Percentiles rank a stretch among this genome's conserved stretches.
These are phyloP conservation scores for Magnaporthiopsis rhizophila DNA, from an alignment of 2,329 filamentous ascomycete genomes.

Conservation along the genomic window DNA sequence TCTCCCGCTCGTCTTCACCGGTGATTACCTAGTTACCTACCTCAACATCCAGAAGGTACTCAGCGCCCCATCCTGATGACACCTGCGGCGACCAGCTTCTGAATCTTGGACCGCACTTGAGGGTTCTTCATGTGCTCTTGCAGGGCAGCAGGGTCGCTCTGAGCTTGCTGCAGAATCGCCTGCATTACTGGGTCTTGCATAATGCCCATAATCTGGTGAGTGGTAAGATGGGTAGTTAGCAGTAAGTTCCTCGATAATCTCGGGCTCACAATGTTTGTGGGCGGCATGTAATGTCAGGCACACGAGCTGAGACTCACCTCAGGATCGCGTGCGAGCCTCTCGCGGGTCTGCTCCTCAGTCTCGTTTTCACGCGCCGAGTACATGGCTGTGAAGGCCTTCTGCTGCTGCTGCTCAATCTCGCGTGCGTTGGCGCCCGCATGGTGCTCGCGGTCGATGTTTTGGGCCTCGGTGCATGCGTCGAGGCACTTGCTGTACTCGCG, in stretches of 20 bases:
- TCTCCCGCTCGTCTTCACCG: not conserved
- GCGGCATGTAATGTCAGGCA: no score
- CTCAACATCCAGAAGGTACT: not conserved
- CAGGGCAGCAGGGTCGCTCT: constrained; percentile 83
- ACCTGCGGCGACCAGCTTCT: constrained; percentile 88
- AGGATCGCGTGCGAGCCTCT: constrained; percentile 81
- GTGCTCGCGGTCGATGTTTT: constrained; percentile 62
- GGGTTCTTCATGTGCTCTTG: constrained; percentile 98
- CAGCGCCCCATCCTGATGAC: constrained; percentile 60
- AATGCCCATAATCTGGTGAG: constrained; percentile 66
- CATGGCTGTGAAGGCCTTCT: constrained; percentile 87
- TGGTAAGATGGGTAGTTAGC: constrained; percentile 18
- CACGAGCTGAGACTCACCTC: constrained; percentile 54
- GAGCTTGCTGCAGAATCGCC: constrained; percentile 91
- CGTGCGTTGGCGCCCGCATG: constrained; percentile 69
- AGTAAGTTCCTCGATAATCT: not conserved
- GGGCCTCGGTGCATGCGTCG: constrained; percentile 74
- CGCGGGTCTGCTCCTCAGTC: constrained; percentile 90
- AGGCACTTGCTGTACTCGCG: constrained; percentile 94
- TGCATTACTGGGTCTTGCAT: constrained; percentile 98
- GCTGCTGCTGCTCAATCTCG: constrained; percentile 89
- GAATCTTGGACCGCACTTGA: constrained; percentile 75
- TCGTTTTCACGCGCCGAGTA: constrained; percentile 87
- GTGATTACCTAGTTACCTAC: not conserved
- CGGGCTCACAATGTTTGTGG: no score